Base-by-base conservation (phyloP, 176 grass and related monocot genomes). In the Chrysopogon serrulatus region DNA sequence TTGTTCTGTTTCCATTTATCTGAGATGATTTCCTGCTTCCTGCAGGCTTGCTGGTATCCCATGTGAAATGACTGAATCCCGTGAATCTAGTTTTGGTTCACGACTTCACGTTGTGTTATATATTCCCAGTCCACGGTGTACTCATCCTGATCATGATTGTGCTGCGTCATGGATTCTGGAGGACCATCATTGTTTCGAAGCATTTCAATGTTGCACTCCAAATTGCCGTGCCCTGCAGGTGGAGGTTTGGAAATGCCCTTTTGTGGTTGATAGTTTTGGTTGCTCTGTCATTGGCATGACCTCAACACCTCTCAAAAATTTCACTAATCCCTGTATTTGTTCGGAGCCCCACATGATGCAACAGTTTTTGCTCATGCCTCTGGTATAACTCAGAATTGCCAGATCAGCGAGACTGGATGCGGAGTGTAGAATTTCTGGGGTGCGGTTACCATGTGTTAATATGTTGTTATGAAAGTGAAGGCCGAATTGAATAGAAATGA, bases 21-120 rank as follows among this genome's bases (percentile, higher is more conserved):
- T 87, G 69, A 87, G 27, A 32, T 64, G 12, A 32, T 84, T 76
- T 35, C 0, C 0, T 57, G 32, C 77, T 32, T 91, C 71, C 36
- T 91, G 39, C 85, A 91, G 89, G 89, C 57, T 85, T 91, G 27
- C 31, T 91, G 82, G 54, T 77, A 77, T 82, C 81, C 27, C 70
- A 85, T 78, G 54, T 21, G 49, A 87, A 81, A 53, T 88, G 65
- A 92, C n/a, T 2, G 32, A 39, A 61, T 28, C 59, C 27, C 43
- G 3, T 28, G 59, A 69, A 73, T 53, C 74, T 45, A 45, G 47
- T 66, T 71, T 65, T 73, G 43, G 83, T 30, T 12, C 57, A 0
- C 32, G 21, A 34, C 79, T 30, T 12, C 57, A 0, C 32, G 21
- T 35, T 65, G 26, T 82, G 34, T 66, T 45, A 31, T 67, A 74